Evolutionary conservation across 345 rosid genomes (phyloP).

Genomic region (Geranium brycei): DNA sequence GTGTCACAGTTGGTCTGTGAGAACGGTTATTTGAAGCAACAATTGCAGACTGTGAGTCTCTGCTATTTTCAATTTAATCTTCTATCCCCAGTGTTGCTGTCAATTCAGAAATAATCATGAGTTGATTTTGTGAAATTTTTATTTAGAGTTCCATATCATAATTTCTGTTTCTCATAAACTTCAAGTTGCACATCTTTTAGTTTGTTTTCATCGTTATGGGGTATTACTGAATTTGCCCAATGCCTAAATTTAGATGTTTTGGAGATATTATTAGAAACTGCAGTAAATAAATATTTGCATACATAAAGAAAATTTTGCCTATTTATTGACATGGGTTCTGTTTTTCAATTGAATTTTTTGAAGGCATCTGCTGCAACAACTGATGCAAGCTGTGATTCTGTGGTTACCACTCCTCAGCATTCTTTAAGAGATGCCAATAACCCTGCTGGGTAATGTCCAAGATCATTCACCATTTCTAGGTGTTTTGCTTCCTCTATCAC

Average conservation of each 20-base stretch:
- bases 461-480: background rate
- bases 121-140: too few species aligned
- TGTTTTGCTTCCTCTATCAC: background rate
- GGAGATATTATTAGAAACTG: too few species aligned
- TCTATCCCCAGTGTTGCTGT: background rate
- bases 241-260: too few species aligned
- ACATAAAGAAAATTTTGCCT: too few species aligned
- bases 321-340: too few species aligned
- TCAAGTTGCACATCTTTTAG: too few species aligned
- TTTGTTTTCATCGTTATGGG: too few species aligned
- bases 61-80: background rate
- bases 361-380: slow-evolving; percentile 50
- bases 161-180: too few species aligned
- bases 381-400: slow-evolving; percentile 96
- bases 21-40: slow-evolving; percentile 85
- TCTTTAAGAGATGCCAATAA: slow-evolving; percentile 86
- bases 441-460: slow-evolving; percentile 77
- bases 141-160: too few species aligned
- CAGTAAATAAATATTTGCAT: too few species aligned
- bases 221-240: too few species aligned
- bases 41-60: slow-evolving; percentile 53
- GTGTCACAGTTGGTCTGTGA: slow-evolving; percentile 95
- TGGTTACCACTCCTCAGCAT: slow-evolving; percentile 88
- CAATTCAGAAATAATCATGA: too few species aligned
- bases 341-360: background rate